Percentiles rank a stretch among this genome's conserved stretches.
phyloP scores from a whole-genome alignment of 2,329 filamentous ascomycete species.

The Colletotrichum sublineola region DNA sequence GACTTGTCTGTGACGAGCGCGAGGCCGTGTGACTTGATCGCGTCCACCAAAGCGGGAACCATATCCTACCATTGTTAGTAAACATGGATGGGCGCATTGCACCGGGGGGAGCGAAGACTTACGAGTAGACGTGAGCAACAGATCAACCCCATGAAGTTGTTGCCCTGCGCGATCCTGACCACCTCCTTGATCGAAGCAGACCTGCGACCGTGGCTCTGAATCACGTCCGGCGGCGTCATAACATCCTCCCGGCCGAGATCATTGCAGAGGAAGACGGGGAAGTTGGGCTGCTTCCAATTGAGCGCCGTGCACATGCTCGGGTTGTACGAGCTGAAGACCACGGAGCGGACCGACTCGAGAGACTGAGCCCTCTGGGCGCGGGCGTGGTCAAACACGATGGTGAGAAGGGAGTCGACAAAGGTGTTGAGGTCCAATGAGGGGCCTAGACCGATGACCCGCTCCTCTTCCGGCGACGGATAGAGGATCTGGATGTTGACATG shows the following conservation, averaged over 20 bases:
- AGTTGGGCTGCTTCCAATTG: constrained; percentile 99
- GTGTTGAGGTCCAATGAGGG: constrained; percentile 86
- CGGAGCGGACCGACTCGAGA: constrained; percentile 82
- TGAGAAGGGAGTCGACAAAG: constrained; percentile 86
- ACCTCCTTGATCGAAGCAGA: constrained; percentile 94
- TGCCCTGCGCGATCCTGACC: constrained; percentile 91
- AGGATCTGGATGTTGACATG: constrained; percentile 93
- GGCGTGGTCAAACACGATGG: constrained; percentile 91
- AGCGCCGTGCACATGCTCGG: constrained; percentile 89
- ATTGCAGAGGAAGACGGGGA: constrained; percentile 95
- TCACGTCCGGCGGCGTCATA: constrained; percentile 52
- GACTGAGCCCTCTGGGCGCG: constrained; percentile 73
- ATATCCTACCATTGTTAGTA: constrained; percentile 74
- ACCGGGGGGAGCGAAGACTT: constrained; percentile 53
- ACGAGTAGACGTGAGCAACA: constrained; percentile 90
- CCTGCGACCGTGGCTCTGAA: constrained; percentile 73
- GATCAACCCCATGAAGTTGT: constrained; percentile 98
- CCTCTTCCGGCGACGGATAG: constrained; percentile 83
- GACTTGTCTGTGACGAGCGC: constrained; percentile 92
- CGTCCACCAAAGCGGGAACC: constrained; percentile 90
- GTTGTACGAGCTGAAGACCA: constrained; percentile 96
- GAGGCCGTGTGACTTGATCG: constrained; percentile 93
- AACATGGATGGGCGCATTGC: constrained; percentile 17
- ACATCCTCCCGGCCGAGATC: constrained; percentile 79
- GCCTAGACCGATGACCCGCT: constrained; percentile 76